These are phyloP conservation scores for Erythrophleum fordii DNA, from an alignment of 306 rosid genomes.

Conservation along the genomic window DNA sequence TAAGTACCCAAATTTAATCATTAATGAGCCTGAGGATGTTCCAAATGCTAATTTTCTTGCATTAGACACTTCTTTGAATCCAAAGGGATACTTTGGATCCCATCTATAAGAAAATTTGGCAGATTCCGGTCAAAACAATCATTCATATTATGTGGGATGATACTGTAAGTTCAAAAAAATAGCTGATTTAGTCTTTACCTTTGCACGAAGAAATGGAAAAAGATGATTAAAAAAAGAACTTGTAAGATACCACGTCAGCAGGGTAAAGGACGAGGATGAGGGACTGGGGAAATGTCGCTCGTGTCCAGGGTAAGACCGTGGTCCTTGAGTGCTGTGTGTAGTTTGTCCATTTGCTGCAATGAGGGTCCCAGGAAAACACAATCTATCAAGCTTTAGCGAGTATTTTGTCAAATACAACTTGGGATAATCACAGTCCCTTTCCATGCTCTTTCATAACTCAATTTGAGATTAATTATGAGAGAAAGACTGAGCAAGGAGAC, in stretches of 20 bases:
- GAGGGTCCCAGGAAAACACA: background rate
- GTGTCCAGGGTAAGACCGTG: constrained; percentile 7
- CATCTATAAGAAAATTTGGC: background rate
- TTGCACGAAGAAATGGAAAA: background rate
- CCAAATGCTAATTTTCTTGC: background rate
- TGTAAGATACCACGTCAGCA: background rate
- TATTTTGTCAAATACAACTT: constrained; percentile 11
- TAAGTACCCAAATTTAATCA: background rate
- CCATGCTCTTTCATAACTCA: background rate
- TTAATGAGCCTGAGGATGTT: background rate
- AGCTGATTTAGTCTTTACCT: background rate
- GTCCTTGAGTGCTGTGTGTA: constrained; percentile 2
- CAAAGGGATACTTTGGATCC: background rate
- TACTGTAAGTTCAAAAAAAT: too few relatives aligned
- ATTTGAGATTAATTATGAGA: constrained; percentile 27
- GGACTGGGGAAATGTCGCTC: constrained; percentile 6
- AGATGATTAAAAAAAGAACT: background rate
- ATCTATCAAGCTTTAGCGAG: background rate
- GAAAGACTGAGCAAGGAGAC: background rate
- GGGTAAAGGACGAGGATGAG: background rate
- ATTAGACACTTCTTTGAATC: background rate
- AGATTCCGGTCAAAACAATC: background rate
- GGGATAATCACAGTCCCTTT: constrained; percentile 6
- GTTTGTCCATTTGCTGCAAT: constrained; percentile 4
- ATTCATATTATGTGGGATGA: too few relatives aligned